Evolutionary conservation across 2,329 filamentous ascomycete genomes (phyloP).

Genomic region (Fusarium annulatum): DNA sequence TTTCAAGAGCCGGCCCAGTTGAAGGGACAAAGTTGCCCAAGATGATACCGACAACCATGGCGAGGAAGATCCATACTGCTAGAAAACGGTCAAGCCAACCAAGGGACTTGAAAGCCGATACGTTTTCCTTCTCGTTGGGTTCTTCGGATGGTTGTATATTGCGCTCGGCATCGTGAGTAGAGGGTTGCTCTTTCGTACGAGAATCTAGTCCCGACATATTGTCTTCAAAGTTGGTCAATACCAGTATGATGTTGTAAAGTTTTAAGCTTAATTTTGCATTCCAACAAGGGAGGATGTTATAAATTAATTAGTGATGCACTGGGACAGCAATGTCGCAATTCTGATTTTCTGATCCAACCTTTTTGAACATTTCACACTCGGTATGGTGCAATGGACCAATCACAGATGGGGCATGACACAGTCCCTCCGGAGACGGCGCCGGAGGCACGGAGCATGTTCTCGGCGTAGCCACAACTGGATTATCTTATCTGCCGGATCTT

Average conservation of each 20-base stretch:
- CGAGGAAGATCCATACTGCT: constrained; percentile 79
- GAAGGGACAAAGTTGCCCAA: constrained; percentile 79
- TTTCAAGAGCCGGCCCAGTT: constrained; percentile 71
- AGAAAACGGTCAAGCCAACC: constrained; percentile 72
- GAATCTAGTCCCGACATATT: neutral
- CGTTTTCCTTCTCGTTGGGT: neutral
- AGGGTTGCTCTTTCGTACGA: neutral
- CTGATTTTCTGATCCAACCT: constrained; percentile 3
- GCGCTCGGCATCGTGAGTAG: constrained; percentile 18
- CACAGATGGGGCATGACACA: constrained; percentile 39
- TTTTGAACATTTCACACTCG: neutral
- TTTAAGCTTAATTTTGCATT: no score
- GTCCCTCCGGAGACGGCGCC: constrained; percentile 12
- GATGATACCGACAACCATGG: constrained; percentile 80
- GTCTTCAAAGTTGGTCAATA: neutral
- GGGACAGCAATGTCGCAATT: neutral
- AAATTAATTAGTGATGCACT: neutral
- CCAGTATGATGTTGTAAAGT: neutral
- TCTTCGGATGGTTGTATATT: neutral
- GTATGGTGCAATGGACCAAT: constrained; percentile 18
- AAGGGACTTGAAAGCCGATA: constrained; percentile 64
- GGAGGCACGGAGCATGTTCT: constrained; percentile 5
- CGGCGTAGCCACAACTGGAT: neutral
- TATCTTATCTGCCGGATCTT: neutral
- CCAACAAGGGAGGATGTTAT: rapidly evolving